These are phyloP conservation scores for Malassezia vespertilionis DNA, from an alignment of 1,284 basidiomycete genomes.

Conservation along the genomic window DNA sequence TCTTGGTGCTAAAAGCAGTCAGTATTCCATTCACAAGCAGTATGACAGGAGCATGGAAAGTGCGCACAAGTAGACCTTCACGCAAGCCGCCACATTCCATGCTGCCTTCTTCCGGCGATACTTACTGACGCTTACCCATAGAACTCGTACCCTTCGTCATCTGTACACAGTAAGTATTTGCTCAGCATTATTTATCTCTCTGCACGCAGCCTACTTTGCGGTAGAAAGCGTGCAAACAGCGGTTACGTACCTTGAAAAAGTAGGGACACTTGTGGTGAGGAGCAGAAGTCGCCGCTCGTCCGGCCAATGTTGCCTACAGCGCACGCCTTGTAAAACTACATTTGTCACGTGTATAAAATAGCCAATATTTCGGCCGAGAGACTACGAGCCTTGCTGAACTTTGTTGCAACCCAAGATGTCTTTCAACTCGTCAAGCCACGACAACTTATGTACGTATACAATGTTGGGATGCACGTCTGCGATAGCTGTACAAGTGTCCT, in stretches of 20 bases:
- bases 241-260: constrained; percentile 14
- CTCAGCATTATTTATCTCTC: not conserved
- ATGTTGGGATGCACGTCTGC: not conserved
- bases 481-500: not conserved
- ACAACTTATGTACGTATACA: constrained; percentile 10
- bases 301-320: not conserved
- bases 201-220: not conserved
- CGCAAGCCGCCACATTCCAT: not conserved
- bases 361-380: constrained; percentile 11
- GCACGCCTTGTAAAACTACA: constrained; percentile 7
- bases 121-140: constrained; percentile 48
- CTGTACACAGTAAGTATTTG: constrained; percentile 14
- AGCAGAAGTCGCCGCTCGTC: constrained; percentile 6
- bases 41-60: too few relatives aligned
- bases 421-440: constrained; percentile 13
- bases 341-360: constrained; percentile 9
- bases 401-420: too few relatives aligned
- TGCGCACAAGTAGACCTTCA: not conserved
- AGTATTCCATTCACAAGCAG: too few relatives aligned
- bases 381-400: too few relatives aligned
- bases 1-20: constrained; percentile 72
- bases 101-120: constrained; percentile 15
- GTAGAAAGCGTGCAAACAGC: not conserved
- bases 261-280: constrained; percentile 18
- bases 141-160: constrained; percentile 48